Evolutionary conservation across 2,329 filamentous ascomycete species (phyloP).

Genomic region (Rhynchosporium graminicola): DNA sequence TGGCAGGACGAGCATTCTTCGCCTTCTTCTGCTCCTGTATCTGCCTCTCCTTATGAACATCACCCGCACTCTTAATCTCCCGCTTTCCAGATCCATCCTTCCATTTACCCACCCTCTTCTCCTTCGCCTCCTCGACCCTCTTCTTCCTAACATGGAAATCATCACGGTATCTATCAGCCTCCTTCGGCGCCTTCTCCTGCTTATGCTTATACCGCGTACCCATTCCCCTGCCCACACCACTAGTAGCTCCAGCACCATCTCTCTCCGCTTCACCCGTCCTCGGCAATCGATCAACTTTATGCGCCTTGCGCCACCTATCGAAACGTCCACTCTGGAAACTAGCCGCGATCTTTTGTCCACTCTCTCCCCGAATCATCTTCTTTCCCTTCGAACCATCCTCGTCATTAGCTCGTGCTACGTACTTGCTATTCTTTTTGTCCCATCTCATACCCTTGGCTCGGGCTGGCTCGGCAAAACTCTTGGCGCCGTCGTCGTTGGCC

Average conservation of each 20-base stretch:
- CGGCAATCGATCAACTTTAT: slow-evolving; percentile 77
- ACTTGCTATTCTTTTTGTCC: slow-evolving; percentile 97
- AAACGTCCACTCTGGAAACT: slow-evolving; percentile 92
- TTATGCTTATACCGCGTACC: slow-evolving; percentile 79
- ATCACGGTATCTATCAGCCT: slow-evolving; percentile 87
- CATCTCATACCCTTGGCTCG: slow-evolving; percentile 79
- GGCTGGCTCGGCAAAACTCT: slow-evolving; percentile 75
- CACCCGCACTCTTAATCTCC: slow-evolving; percentile 80
- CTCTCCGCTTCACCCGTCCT: slow-evolving; percentile 80
- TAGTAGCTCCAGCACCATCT: slow-evolving; percentile 39
- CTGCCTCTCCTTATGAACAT: slow-evolving; percentile 81
- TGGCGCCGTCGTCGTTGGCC: slow-evolving; percentile 79
- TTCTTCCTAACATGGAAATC: slow-evolving; percentile 91
- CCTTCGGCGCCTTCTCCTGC: slow-evolving; percentile 84
- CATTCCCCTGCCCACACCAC: slow-evolving; percentile 42
- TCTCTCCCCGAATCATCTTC: slow-evolving; percentile 82
- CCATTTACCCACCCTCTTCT: slow-evolving; percentile 77
- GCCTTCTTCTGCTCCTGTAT: slow-evolving; percentile 73
- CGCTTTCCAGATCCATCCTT: slow-evolving; percentile 70
- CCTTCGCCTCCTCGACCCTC: slow-evolving; percentile 81
- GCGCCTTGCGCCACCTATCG: slow-evolving; percentile 85
- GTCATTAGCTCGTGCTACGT: slow-evolving; percentile 88
- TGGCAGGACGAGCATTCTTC: slow-evolving; percentile 84
- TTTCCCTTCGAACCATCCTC: slow-evolving; percentile 80
- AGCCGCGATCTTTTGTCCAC: slow-evolving; percentile 92